Base-by-base conservation (phyloP, 768 basidiomycete genomes). In the Lactifluus volemus region DNA sequence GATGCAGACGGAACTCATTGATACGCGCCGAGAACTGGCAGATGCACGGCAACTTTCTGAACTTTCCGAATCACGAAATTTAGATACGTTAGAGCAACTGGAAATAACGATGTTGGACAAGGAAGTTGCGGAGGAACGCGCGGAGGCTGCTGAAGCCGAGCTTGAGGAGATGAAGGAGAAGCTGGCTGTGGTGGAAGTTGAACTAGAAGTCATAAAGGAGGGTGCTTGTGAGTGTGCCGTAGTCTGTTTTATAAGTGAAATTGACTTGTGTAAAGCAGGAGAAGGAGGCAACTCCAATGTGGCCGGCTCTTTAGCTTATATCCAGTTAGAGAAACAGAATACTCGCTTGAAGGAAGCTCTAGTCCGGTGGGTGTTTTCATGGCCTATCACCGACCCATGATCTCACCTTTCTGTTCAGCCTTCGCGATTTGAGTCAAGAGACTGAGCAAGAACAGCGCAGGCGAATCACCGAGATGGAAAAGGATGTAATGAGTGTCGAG, bases 21-120 rank as follows among this genome's bases (percentile, higher is more conserved):
- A 82, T 1, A 81, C 85, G 4, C 83, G 84, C n/a, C 83, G 90
- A 4, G 84, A 89, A 59, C 76, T 92, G 34, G 81, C 88, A 2
- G 92, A 96, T 66, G 74, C 84, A 8, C 80, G 88, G 62, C 87
- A 92, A 61, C 76, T 92, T n/a, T 78, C 84, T 0, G 80, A 85
- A 38, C 75, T 92, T 38, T 76, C 85, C 0, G 90, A 95, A 64
- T 75, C 74, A 15, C 79, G 89, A 25, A 76, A 90, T 1, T 74
- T 85, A 2, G 96, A 98, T 70, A 71, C 87, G 1, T 84, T 89
- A 55, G 96, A 98, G 60, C 91, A 95, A 69, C 74, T 98, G 42
- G 97, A 99, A 75, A 93, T 98, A 88, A 80, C 85, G 3, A 90
- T 90, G 81, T 74, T 99, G 67, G 97, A 99, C 71, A 93, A 92